These are phyloP conservation scores for Didymella glomerata DNA, from an alignment of 2,329 filamentous ascomycete genomes.

Conservation along the genomic window DNA sequence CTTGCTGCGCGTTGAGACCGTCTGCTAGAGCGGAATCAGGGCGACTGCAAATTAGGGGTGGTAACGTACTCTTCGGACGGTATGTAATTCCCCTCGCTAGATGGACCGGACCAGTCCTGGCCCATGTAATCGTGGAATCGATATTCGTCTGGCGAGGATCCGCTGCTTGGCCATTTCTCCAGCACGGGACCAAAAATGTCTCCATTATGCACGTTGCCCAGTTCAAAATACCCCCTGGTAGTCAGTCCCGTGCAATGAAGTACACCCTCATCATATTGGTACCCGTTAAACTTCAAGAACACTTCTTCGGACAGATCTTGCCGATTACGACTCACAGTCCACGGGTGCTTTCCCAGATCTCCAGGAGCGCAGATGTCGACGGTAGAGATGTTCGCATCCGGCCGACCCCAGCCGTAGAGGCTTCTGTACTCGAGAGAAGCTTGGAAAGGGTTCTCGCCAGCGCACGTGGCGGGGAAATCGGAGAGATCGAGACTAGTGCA, in stretches of 20 bases:
- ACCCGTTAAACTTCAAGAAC: constrained; percentile 8
- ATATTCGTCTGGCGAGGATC: background rate
- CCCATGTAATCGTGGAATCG: constrained; percentile 8
- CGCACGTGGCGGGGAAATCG: constrained; percentile 9
- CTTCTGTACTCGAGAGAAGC: background rate
- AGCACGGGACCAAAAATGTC: constrained; percentile 14
- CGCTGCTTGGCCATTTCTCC: constrained; percentile 16
- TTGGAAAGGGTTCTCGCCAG: constrained; percentile 10
- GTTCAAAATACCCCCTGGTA: constrained; percentile 30
- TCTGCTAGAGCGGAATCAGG: too few species aligned
- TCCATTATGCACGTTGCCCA: constrained; percentile 22
- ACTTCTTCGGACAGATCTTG: constrained; percentile 23
- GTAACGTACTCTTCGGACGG: constrained; percentile 7
- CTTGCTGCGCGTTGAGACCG: too few species aligned
- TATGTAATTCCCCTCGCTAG: background rate
- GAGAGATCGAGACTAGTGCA: constrained; percentile 5
- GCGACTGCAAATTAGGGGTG: background rate
- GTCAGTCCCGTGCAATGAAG: constrained; percentile 24
- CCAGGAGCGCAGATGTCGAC: constrained; percentile 23
- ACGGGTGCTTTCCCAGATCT: constrained; percentile 10
- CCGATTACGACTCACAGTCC: constrained; percentile 21
- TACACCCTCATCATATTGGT: background rate
- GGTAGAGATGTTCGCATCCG: background rate
- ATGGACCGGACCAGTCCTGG: background rate
- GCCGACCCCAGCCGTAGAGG: background rate